Percentiles rank a stretch among this genome's conserved stretches.
phyloP scores from a whole-genome alignment of 768 basidiomycete genomes.

The Cystobasidium ongulense region DNA sequence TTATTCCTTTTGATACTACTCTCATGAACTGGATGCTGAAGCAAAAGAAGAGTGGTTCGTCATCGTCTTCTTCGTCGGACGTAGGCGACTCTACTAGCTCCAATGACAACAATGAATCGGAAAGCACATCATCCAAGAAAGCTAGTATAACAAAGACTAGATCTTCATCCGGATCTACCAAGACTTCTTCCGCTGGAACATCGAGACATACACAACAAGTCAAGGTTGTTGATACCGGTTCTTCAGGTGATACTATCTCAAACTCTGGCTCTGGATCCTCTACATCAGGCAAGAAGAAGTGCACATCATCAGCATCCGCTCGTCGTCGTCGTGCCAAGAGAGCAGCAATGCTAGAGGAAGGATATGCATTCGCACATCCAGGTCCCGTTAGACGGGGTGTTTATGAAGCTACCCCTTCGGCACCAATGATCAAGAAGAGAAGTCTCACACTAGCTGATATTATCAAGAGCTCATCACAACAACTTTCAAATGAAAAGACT shows the following conservation, averaged over 20 bases:
- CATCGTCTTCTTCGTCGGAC: background rate
- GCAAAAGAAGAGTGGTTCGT: background rate
- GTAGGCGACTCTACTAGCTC: background rate
- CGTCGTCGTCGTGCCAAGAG: background rate
- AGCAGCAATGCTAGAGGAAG: slow-evolving; percentile 3
- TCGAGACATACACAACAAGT: background rate
- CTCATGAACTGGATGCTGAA: slow-evolving; percentile 31
- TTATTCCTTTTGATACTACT: slow-evolving; percentile 16
- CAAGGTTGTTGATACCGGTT: background rate
- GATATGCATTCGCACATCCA: slow-evolving; percentile 1
- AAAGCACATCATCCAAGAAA: background rate
- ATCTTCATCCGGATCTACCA: background rate
- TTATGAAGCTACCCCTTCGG: background rate
- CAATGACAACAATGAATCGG: no score
- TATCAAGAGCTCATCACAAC: background rate
- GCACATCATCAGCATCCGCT: background rate
- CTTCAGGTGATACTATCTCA: background rate
- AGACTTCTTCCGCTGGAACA: background rate
- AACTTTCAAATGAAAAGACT: background rate
- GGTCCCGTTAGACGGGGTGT: background rate
- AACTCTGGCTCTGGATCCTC: background rate
- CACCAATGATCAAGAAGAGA: background rate
- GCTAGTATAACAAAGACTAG: background rate
- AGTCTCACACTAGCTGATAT: background rate
- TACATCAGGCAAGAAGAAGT: background rate